Base-by-base conservation (phyloP, 2,329 filamentous ascomycete genomes). In the Cladorrhinum sp. region DNA sequence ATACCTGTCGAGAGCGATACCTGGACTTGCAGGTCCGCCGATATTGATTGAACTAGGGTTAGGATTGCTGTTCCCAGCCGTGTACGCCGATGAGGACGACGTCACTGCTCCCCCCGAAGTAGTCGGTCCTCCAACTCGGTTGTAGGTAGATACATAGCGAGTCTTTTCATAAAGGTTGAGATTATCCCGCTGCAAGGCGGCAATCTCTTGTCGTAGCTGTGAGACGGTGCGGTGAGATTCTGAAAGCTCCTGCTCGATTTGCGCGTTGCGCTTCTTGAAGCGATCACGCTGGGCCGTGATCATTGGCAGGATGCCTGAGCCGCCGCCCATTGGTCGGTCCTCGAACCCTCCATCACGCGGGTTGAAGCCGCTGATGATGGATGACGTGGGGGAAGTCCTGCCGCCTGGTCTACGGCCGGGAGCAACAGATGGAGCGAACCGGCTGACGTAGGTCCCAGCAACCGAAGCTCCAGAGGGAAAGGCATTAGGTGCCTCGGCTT, bases 331-430 rank as follows among this genome's bases (percentile, higher is more conserved):
- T 8, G 87, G 80, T 51, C 92, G 90, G 16, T 81, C 77, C 41
- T 66, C 66, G 45, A 60, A 38, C 24, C 41, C 52, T 23, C 36
- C 38, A 76, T 78, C 79, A 49, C 85, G 82, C 22, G 90, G 87
- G 70, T 96, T 91, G 71, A 97, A 92, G n/a, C 95, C 95, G 62
- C 93, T 97, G 69, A 99, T 98, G 69, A 99, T 98, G 20, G 93
- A 98, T 3, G 93, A 98, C 1, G 95, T 98, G 0, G 95, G 96
- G 2, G 95, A 98, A 16, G 89, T 85, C 54, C 81, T 79, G 45
- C 88, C 85, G 27, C 89, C 85, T 68, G 53, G 53, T 56, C 86
- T 85, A 53, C 90, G 84, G 18, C 85, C 81, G 1, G 82, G 80
- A 41, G 79, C 80, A 12, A 80, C 75, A 2, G 83, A 80, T 2